Evolutionary conservation across 306 rosid genomes (phyloP).

Genomic region (Sicyos baderoa): DNA sequence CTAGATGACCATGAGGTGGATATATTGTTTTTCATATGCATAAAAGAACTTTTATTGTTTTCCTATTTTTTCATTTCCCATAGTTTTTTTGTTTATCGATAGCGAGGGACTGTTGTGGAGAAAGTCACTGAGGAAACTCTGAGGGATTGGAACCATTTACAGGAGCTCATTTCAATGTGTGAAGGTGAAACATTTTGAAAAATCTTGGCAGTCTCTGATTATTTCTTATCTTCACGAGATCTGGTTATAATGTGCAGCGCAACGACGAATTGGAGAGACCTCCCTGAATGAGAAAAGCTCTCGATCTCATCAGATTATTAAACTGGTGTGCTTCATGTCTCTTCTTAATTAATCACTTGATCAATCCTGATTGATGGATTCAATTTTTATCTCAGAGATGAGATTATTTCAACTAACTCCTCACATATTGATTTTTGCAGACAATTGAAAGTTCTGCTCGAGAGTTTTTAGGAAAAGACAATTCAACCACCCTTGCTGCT

Average conservation of each 20-base stretch:
- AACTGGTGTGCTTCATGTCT: constrained; percentile 46
- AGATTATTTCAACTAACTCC: constrained; percentile 13
- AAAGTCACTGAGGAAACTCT: constrained; percentile 82
- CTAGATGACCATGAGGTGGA: constrained; percentile 96
- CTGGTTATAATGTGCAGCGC: constrained; percentile 53
- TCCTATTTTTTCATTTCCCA: background rate
- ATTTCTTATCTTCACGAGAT: constrained; percentile 14
- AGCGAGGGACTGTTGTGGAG: constrained; percentile 86
- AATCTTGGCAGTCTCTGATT: constrained; percentile 24
- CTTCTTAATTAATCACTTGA: background rate
- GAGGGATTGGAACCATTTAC: constrained; percentile 79
- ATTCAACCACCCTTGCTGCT: constrained; percentile 82
- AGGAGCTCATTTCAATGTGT: constrained; percentile 75
- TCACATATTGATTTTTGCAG: constrained; percentile 40
- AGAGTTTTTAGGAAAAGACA: constrained; percentile 88
- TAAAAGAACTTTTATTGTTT: background rate
- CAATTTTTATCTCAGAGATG: constrained; percentile 20
- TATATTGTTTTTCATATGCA: constrained; percentile 7
- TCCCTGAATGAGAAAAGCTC: constrained; percentile 86
- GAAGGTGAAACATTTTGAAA: constrained; percentile 56
- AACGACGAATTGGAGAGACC: constrained; percentile 96
- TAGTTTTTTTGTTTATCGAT: constrained; percentile 25
- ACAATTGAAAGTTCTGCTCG: constrained; percentile 95
- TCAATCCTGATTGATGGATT: background rate
- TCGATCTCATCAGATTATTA: constrained; percentile 94